phyloP scores from a whole-genome alignment of 192 early-diverging fungal species.

The Funneliformis mosseae region DNA sequence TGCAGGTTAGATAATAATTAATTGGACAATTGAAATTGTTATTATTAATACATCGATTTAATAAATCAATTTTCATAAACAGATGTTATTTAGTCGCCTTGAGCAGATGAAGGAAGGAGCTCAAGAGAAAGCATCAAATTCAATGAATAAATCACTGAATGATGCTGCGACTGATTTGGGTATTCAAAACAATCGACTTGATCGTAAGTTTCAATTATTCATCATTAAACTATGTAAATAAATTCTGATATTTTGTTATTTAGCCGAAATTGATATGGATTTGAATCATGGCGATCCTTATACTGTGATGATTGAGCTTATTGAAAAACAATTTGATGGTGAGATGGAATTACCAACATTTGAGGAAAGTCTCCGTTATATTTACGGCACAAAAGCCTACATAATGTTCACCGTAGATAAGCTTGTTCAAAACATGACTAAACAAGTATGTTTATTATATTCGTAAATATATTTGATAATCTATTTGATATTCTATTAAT shows the following conservation, averaged over 20 bases:
- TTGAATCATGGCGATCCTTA: constrained; percentile 74
- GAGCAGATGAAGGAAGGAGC: constrained; percentile 77
- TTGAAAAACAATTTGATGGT: constrained; percentile 76
- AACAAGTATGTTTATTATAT: constrained; percentile 60
- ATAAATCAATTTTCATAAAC: constrained; percentile 26
- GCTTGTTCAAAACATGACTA: constrained; percentile 76
- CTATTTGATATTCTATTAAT: constrained; percentile 8
- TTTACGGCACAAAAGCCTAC: constrained; percentile 92
- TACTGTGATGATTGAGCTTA: constrained; percentile 69
- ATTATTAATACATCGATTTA: no score
- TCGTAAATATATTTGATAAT: background rate
- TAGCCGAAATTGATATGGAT: constrained; percentile 52
- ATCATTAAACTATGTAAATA: background rate
- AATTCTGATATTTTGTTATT: background rate
- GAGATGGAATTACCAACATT: constrained; percentile 80
- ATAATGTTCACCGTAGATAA: constrained; percentile 90
- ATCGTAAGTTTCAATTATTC: constrained; percentile 40
- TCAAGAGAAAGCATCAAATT: constrained; percentile 9
- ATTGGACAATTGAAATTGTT: background rate
- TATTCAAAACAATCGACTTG: constrained; percentile 52
- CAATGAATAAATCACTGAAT: background rate
- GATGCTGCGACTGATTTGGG: constrained; percentile 49
- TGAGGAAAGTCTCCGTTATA: constrained; percentile 83
- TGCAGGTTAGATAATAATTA: constrained; percentile 55
- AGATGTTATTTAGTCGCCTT: constrained; percentile 87